Percentiles rank a stretch among this genome's conserved stretches.
phyloP scores from a whole-genome alignment of 2,329 filamentous ascomycete genomes.

The Fusarium haematococcum region DNA sequence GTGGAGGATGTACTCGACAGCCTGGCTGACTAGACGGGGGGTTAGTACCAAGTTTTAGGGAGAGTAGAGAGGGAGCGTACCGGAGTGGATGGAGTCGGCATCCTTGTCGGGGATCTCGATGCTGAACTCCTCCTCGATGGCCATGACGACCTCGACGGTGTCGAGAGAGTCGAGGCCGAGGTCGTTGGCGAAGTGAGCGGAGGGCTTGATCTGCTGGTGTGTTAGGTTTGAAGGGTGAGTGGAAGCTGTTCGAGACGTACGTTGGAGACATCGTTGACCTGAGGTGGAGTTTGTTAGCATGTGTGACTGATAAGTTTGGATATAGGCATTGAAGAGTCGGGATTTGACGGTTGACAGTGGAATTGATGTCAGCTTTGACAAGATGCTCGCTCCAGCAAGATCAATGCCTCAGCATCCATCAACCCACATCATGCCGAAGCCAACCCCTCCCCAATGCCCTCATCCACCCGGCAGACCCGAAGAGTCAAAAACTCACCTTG shows the following conservation, averaged over 20 bases:
- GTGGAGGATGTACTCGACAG: constrained; percentile 91
- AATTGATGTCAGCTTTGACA: constrained; percentile 11
- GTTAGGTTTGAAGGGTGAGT: constrained; percentile 31
- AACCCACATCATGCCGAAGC: constrained; percentile 2
- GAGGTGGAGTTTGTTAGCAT: constrained; percentile 46
- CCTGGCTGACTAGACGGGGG: constrained; percentile 80
- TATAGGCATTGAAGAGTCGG: constrained; percentile 1
- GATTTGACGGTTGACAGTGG: background rate
- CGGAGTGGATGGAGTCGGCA: constrained; percentile 91
- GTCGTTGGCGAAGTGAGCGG: constrained; percentile 95
- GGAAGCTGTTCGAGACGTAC: constrained; percentile 56
- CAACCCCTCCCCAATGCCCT: background rate
- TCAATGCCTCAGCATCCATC: constrained; percentile 1
- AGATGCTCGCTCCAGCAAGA: background rate
- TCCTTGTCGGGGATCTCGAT: constrained; percentile 99
- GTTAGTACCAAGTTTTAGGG: background rate
- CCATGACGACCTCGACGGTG: constrained; percentile 99
- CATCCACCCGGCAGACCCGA: background rate
- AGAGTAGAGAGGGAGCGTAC: constrained; percentile 65
- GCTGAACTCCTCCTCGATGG: constrained; percentile 94
- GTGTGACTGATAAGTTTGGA: constrained; percentile 3
- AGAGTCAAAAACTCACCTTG: constrained; percentile 67
- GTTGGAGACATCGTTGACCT: constrained; percentile 77
- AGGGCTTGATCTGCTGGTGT: constrained; percentile 76
- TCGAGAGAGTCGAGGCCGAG: constrained; percentile 97